Conservation (phyloP, 2,329 filamentous ascomycete genomes). For the Trichoderma harzianum region DNA sequence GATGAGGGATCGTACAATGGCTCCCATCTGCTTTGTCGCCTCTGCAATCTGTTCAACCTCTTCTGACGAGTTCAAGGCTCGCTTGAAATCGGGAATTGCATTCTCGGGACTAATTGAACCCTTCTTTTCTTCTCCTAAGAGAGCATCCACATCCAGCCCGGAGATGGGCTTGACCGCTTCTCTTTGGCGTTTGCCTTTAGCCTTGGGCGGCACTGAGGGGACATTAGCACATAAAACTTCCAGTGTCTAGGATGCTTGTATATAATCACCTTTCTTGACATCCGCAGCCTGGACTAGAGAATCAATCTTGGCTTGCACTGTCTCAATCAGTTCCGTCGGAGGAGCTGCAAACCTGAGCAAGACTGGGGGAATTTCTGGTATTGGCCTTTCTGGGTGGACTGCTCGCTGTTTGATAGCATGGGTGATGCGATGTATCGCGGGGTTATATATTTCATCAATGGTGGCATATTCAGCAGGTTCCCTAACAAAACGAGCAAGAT, state of each 20-base stretch:
- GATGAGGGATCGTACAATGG: conserved; percentile 67
- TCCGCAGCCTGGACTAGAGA: conserved; percentile 66
- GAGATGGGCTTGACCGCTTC: conserved; percentile 80
- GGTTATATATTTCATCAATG: conserved; percentile 79
- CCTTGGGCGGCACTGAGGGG: conserved; percentile 68
- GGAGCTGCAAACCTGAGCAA: conserved; percentile 72
- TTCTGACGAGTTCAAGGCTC: conserved; percentile 61
- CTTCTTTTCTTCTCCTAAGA: conserved; percentile 60
- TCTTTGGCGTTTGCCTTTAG: conserved; percentile 67
- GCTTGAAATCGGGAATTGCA: conserved; percentile 86
- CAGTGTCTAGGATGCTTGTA: too few species aligned
- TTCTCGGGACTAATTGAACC: conserved; percentile 60
- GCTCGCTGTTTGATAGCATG: conserved; percentile 82
- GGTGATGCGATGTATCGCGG: conserved; percentile 82
- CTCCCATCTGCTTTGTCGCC: conserved; percentile 70
- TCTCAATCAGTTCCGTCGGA: conserved; percentile 61
- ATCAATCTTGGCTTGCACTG: conserved; percentile 56
- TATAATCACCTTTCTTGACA: conserved; percentile 70
- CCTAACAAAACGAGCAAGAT: conserved; percentile 24
- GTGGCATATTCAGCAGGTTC: conserved; percentile 64
- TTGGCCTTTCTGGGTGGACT: conserved; percentile 62
- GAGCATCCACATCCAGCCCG: conserved; percentile 78
- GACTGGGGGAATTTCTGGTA: conserved; percentile 60
- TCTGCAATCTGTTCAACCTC: conserved; percentile 61
- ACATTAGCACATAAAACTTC: conserved; percentile 21